Base-by-base conservation (phyloP, 2,329 filamentous ascomycete genomes). In the Chaetomium sp. region DNA sequence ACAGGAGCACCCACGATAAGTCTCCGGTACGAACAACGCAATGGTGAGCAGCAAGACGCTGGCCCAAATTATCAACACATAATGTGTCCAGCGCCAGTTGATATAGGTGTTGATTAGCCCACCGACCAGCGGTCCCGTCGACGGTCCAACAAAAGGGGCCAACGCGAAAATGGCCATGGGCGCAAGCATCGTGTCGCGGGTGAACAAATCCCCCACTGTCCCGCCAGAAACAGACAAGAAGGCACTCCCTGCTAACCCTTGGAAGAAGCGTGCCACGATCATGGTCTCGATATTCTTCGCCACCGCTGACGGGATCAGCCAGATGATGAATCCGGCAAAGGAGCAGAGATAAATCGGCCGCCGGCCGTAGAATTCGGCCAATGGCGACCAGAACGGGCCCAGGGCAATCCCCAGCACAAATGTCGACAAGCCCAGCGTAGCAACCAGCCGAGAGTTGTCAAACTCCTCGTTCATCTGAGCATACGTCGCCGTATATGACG, bases 401-500 rank as follows among this genome's bases (percentile, higher is more conserved):
- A 88, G 70, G n/a, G 80, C 80, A 66, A 86, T 85, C 21, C 93
- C 93, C 62, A 92, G 83, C 57, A 97, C 92, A 73, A 93, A 97
- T 1, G 90, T 82, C 0, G 91, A 93, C 59, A 97, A 79, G 0
- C 93, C 94, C 10, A 97, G 76, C 3, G 92, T 92, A 13, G 90
- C 91, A 27, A 96, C 83, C 57, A 91, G 81, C 63, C 85, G 83
- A 0, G 90, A 90, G 71, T 85, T 85, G 69, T 85, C 78, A 71
- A 97, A 96, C 65, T 96, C 90, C 29, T 81, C 78, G 67, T 89
- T 86, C 77, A 97, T 86, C 76, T 95, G 90, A 21, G 72, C 74
- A 75, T 97, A 97, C 0, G 91, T 95, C 13, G 87, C 86, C 0
- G 92, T 94, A 77, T 97, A 97, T 71, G 96, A 87, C n/a, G 92